phyloP scores from a whole-genome alignment of 305 asterid species.

The Fraxinus ornus region DNA sequence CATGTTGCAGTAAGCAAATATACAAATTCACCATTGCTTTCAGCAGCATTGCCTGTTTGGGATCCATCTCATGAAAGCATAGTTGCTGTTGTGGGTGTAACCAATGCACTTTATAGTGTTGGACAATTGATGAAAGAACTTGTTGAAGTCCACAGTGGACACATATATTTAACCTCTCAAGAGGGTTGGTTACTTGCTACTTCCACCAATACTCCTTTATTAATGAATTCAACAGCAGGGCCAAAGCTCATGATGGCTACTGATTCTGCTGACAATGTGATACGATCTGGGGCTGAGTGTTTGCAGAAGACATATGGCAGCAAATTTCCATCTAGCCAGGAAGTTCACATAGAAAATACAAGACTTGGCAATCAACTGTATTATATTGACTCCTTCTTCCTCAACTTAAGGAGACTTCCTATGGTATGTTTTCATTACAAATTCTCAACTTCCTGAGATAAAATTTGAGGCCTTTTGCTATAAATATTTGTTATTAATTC shows the following conservation, averaged over 20 bases:
- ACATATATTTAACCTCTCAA: conserved; percentile 81
- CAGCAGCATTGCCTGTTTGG: conserved; percentile 95
- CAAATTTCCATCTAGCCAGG: conserved; percentile 59
- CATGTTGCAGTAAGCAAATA: conserved; percentile 90
- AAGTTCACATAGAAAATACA: conserved; percentile 82
- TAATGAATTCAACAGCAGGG: conserved; percentile 60
- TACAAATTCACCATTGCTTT: conserved; percentile 74
- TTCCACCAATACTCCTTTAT: conserved; percentile 67
- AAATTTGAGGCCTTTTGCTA: neutral
- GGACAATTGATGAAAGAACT: conserved; percentile 90
- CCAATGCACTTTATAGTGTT: conserved; percentile 85
- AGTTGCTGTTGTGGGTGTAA: conserved; percentile 90
- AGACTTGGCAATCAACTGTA: conserved; percentile 60
- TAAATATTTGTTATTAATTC: neutral
- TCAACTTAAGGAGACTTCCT: conserved; percentile 86
- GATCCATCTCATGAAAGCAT: conserved; percentile 59
- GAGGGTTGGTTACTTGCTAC: conserved; percentile 95
- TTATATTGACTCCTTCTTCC: conserved; percentile 80
- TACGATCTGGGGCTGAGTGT: conserved; percentile 74
- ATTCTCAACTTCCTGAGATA: neutral
- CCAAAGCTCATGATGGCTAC: conserved; percentile 79
- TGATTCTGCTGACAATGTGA: conserved; percentile 65
- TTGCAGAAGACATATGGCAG: conserved; percentile 52
- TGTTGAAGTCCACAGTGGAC: conserved; percentile 87
- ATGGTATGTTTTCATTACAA: conserved; percentile 51